Conservation (phyloP, 257 asterid species). For the Eucommia ulmoides region DNA sequence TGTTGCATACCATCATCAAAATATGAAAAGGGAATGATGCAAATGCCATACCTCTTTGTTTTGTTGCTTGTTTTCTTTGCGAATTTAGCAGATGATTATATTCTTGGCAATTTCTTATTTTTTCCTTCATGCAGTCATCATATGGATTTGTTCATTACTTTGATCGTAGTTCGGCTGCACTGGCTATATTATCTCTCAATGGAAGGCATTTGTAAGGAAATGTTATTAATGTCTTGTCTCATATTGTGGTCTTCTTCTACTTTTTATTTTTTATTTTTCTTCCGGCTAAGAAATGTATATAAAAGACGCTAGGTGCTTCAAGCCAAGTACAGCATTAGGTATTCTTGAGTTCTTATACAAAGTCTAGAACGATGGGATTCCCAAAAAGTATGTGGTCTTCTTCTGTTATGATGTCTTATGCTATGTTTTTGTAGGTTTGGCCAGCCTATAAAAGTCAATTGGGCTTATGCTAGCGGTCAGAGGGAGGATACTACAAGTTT, state of each 20-base stretch:
- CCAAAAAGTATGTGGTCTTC: too few relatives aligned
- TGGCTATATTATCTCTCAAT: not conserved
- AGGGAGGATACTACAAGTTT: not conserved
- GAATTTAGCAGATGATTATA: not conserved
- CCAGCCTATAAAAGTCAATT: not conserved
- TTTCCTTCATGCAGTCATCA: not conserved
- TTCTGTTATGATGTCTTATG: too few relatives aligned
- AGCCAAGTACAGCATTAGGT: too few relatives aligned
- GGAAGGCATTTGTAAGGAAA: not conserved
- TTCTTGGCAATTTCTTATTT: not conserved
- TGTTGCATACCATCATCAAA: not conserved
- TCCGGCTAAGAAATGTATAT: too few relatives aligned
- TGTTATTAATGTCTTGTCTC: too few relatives aligned
- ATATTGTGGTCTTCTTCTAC: not conserved
- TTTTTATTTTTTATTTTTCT: too few relatives aligned
- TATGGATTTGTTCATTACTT: not conserved
- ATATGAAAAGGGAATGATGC: not conserved
- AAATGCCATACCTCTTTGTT: not conserved
- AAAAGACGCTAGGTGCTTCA: too few relatives aligned
- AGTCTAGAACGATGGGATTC: too few relatives aligned
- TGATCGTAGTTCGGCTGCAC: not conserved
- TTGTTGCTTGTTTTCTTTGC: not conserved
- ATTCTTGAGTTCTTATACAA: too few relatives aligned
- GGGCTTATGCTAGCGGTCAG: not conserved
- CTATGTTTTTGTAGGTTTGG: not conserved